phyloP scores from a whole-genome alignment of 768 basidiomycete species.

The Suillus variegatus region DNA sequence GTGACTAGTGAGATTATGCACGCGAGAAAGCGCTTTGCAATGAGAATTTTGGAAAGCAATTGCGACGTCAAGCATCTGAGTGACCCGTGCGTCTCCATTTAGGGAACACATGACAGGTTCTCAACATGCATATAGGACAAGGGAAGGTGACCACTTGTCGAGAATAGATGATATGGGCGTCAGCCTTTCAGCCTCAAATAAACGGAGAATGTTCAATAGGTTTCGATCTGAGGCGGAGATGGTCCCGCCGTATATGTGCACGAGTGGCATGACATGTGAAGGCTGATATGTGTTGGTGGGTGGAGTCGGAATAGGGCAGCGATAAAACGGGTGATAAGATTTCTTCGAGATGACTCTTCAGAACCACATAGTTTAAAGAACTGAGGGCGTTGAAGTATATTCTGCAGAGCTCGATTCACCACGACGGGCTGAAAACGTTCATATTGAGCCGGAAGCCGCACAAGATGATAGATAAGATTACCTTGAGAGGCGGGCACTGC shows the following conservation, averaged over 20 bases:
- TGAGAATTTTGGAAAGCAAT: conserved; percentile 78
- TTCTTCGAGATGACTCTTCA: conserved; percentile 34
- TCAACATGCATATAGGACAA: conserved; percentile 15
- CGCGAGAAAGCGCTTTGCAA: conserved; percentile 65
- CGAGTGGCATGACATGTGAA: conserved; percentile 77
- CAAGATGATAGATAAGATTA: conserved; percentile 27
- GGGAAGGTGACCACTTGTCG: conserved; percentile 59
- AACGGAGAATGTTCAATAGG: conserved; percentile 72
- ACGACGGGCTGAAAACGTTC: conserved; percentile 52
- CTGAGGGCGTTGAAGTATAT: conserved; percentile 66
- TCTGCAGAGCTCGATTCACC: conserved; percentile 76
- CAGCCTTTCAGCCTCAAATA: conserved; percentile 75
- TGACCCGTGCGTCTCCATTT: no score
- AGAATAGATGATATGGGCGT: conserved; percentile 66
- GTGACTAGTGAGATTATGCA: conserved; percentile 56
- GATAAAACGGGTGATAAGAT: conserved; percentile 59
- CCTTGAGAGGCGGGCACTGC: conserved; percentile 59
- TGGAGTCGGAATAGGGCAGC: conserved; percentile 72
- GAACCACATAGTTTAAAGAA: conserved; percentile 58
- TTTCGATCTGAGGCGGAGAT: conserved; percentile 62
- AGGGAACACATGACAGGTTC: no score
- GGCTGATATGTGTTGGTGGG: conserved; percentile 82
- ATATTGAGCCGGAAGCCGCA: not conserved
- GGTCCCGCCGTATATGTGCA: conserved; percentile 74
- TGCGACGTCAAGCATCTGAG: conserved; percentile 81